A percentile compares a stretch with the other conserved stretches of the same genome.
These are phyloP conservation scores for Aspergillus alliaceus DNA, from an alignment of 2,329 filamentous ascomycete species.

Conservation along the genomic window DNA sequence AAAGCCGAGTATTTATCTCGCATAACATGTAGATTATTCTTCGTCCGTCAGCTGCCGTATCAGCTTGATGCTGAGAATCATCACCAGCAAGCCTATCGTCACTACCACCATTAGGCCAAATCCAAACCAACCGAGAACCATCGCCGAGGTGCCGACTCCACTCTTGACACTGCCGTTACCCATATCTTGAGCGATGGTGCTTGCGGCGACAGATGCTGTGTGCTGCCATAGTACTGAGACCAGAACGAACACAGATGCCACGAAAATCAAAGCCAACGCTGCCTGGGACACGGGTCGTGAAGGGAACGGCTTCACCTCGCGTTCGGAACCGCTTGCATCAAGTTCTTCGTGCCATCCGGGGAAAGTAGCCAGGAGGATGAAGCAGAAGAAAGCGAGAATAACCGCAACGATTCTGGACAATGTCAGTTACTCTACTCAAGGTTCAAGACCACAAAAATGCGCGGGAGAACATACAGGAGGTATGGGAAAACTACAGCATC, in stretches of 20 bases:
- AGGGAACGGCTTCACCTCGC: constrained; percentile 92
- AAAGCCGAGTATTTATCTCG: background rate
- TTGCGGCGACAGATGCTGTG: constrained; percentile 92
- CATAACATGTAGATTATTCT: constrained; percentile 15
- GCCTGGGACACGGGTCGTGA: constrained; percentile 89
- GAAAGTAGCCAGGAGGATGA: constrained; percentile 92
- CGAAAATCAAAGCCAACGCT: constrained; percentile 86
- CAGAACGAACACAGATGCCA: constrained; percentile 64
- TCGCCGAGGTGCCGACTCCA: constrained; percentile 89
- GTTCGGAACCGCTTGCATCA: constrained; percentile 75
- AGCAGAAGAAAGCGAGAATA: constrained; percentile 93
- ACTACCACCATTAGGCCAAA: constrained; percentile 92
- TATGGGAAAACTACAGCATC: constrained; percentile 98
- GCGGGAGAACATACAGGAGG: constrained; percentile 69
- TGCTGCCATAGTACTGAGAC: constrained; percentile 67
- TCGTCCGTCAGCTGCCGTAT: constrained; percentile 61
- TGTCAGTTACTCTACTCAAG: background rate
- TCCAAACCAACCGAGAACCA: constrained; percentile 97
- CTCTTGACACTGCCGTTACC: constrained; percentile 85
- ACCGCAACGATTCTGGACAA: constrained; percentile 82
- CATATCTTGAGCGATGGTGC: constrained; percentile 88
- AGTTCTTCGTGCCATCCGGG: constrained; percentile 95
- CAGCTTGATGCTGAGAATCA: constrained; percentile 91
- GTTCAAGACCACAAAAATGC: background rate
- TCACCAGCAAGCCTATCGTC: constrained; percentile 89